Conservation (phyloP, 1,284 basidiomycete species). For the Tylopilus sp. region DNA sequence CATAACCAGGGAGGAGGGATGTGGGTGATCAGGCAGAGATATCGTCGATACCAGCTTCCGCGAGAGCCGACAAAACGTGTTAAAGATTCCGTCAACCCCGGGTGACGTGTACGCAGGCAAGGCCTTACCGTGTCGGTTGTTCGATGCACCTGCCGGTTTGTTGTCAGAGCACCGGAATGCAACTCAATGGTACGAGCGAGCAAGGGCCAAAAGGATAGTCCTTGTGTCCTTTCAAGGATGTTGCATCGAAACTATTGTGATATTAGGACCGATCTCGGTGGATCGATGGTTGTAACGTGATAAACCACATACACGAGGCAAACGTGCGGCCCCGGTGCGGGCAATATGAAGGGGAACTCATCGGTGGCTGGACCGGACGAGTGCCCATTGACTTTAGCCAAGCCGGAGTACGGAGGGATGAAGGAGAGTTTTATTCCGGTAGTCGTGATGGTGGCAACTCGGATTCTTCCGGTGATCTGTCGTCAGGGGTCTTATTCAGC, state of each 20-base stretch:
- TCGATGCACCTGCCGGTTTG: neutral
- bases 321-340: no score
- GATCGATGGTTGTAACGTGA: conserved; percentile 1
- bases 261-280: conserved; percentile 8
- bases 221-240: conserved; percentile 2
- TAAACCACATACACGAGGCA: conserved; percentile 14
- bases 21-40: conserved; percentile 1
- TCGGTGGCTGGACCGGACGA: neutral
- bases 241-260: conserved; percentile 2
- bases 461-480: conserved; percentile 13
- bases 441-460: conserved; percentile 5
- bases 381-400: conserved; percentile 1
- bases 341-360: conserved; percentile 2
- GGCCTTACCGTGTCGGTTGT: neutral
- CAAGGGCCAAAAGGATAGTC: neutral
- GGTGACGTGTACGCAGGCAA: neutral
- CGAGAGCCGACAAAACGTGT: neutral
- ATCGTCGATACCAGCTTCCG: neutral
- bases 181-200: neutral
- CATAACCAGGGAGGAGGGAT: neutral
- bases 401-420: conserved; percentile 4
- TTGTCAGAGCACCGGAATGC: conserved; percentile 1
- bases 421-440: conserved; percentile 6
- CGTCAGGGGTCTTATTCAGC: neutral
- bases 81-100: conserved; percentile 7